Conservation (phyloP, 2,329 filamentous ascomycete species). For the Phialocephala sp. region DNA sequence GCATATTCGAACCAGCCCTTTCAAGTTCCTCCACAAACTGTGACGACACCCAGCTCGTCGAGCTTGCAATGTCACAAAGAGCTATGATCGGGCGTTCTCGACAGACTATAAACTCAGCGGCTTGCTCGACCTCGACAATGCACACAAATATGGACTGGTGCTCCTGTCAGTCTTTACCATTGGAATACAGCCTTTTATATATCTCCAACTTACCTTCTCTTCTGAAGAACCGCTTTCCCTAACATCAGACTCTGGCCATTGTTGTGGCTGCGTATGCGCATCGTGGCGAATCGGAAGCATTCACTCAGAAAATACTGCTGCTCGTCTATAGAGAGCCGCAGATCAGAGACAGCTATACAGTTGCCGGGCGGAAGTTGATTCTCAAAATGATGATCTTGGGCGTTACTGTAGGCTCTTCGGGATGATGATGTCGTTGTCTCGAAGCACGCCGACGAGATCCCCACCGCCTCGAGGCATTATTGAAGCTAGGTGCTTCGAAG, state of each 20-base stretch:
- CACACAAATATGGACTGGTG: background rate
- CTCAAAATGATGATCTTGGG: too few species aligned
- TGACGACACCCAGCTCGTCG: conserved; percentile 6
- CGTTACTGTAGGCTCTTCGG: background rate
- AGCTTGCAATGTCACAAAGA: background rate
- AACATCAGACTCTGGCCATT: background rate
- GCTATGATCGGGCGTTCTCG: background rate
- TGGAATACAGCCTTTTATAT: too few species aligned
- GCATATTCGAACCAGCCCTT: background rate
- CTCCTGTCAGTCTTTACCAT: too few species aligned
- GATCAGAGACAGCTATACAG: background rate
- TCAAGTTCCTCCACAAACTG: background rate
- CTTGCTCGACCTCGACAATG: background rate
- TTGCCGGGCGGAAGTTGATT: background rate
- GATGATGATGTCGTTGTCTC: background rate
- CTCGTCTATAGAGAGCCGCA: conserved; percentile 1
- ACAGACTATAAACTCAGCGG: background rate
- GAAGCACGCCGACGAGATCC: too few species aligned
- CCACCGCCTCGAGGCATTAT: too few species aligned
- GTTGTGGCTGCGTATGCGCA: background rate
- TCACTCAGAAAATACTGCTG: conserved; percentile 4
- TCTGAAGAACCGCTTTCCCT: too few species aligned
- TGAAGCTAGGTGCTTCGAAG: too few species aligned
- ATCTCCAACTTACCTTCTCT: background rate
- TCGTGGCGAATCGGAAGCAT: background rate